A percentile compares a stretch with the other conserved stretches of the same genome.
Conservation (phyloP, 345 rosid genomes). For the Eucalyptus polybractea region DNA sequence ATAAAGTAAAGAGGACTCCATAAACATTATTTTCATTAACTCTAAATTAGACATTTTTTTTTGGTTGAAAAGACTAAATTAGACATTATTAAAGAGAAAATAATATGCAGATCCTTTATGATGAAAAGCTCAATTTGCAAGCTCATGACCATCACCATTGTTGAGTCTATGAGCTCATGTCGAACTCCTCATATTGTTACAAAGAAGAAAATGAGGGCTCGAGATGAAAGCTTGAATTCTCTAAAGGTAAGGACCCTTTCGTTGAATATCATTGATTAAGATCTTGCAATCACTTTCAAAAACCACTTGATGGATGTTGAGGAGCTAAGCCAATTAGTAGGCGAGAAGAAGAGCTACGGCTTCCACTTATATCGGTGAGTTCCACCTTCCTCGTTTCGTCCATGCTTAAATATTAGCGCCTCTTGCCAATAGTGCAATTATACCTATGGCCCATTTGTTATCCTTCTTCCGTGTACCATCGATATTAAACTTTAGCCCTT, state of each 20-base stretch:
- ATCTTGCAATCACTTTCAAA: neutral
- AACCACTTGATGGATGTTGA: neutral
- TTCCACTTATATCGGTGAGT: neutral
- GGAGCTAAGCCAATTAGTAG: neutral
- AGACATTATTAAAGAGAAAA: neutral
- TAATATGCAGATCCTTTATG: accelerated
- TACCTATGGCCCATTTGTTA: neutral
- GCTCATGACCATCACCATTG: neutral
- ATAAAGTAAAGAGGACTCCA: neutral
- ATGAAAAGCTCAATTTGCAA: neutral
- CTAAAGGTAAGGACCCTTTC: neutral
- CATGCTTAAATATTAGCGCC: neutral
- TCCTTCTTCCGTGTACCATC: neutral
- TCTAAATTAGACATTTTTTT: neutral
- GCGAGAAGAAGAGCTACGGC: neutral
- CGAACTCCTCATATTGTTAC: neutral
- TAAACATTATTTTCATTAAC: neutral
- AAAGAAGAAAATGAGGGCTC: neutral
- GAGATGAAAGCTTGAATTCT: neutral
- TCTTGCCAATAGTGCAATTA: neutral
- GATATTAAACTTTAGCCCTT: neutral
- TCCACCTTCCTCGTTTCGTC: neutral
- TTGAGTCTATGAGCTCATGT: neutral
- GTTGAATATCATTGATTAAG: neutral
- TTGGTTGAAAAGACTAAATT: neutral